These are phyloP conservation scores for Solanum arcanum DNA, from an alignment of 257 asterid species.

Conservation along the genomic window DNA sequence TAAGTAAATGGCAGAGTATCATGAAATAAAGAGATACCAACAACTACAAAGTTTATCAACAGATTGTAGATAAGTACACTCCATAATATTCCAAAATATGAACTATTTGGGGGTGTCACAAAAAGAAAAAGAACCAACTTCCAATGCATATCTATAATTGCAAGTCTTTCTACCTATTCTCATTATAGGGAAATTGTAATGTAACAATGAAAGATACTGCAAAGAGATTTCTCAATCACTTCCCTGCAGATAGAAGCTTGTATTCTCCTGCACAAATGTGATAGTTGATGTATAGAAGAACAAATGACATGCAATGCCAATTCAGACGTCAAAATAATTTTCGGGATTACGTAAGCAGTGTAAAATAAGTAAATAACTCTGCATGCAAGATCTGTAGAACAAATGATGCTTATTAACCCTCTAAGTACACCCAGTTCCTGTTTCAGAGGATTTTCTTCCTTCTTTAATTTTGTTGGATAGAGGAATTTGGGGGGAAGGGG, in stretches of 20 bases:
- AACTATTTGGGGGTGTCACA: neutral
- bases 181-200: neutral
- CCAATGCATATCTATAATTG: neutral
- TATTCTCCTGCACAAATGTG: neutral
- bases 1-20: neutral
- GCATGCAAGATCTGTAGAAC: neutral
- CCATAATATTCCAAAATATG: neutral
- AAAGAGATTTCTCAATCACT: neutral
- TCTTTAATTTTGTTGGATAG: neutral
- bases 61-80: neutral
- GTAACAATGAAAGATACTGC: neutral
- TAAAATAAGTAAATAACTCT: neutral
- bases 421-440: neutral
- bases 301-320: neutral
- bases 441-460: neutral
- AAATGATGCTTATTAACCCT: neutral
- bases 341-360: neutral
- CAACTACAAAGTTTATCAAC: neutral
- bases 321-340: neutral
- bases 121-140: neutral
- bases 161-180: neutral
- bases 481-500: neutral
- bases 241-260: neutral
- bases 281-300: neutral
- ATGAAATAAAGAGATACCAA: neutral